A percentile compares a stretch with the other conserved stretches of the same genome.
Evolutionary conservation across 495 filamentous ascomycete genomes (phyloP).

Genomic region (Tricharina praecox): DNA sequence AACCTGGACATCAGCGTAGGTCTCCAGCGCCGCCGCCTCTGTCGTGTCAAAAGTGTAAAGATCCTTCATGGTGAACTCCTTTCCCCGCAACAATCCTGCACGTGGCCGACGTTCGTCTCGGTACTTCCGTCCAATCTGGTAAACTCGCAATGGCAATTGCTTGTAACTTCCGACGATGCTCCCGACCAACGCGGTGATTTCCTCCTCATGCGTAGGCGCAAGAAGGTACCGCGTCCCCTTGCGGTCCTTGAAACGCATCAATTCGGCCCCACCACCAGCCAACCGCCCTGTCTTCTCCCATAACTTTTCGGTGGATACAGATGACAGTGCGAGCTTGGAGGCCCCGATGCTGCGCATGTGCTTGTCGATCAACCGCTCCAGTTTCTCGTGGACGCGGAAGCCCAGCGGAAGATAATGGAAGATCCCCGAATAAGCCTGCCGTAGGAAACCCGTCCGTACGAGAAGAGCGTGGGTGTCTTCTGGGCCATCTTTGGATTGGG

Average conservation of each 20-base stretch:
- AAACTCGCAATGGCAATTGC: conserved; percentile 68
- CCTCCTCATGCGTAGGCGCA: conserved; percentile 91
- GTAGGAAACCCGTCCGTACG: conserved; percentile 60
- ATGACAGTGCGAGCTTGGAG: conserved; percentile 73
- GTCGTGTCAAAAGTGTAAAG: conserved; percentile 85
- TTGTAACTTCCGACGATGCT: conserved; percentile 67
- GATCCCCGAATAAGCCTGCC: conserved; percentile 71
- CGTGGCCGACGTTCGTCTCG: conserved; percentile 78
- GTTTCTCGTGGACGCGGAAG: conserved; percentile 69
- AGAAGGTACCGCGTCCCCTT: conserved; percentile 60
- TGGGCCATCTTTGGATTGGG: conserved; percentile 31
- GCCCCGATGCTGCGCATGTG: conserved; percentile 73
- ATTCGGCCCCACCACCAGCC: conserved; percentile 39
- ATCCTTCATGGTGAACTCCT: conserved; percentile 97
- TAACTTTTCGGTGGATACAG: conserved; percentile 66
- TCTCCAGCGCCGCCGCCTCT: conserved; percentile 46
- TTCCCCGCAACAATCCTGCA: conserved; percentile 73
- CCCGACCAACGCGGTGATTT: conserved; percentile 69
- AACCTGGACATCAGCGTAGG: conserved; percentile 53
- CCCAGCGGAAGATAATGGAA: conserved; percentile 93
- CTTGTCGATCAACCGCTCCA: conserved; percentile 70
- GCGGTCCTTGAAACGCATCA: conserved; percentile 68
- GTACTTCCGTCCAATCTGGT: conserved; percentile 89
- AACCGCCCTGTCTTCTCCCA: conserved; percentile 59
- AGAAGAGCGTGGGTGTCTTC: conserved; percentile 59